Evolutionary conservation across 306 rosid genomes (phyloP).

Genomic region (Citrullus mucosospermus): DNA sequence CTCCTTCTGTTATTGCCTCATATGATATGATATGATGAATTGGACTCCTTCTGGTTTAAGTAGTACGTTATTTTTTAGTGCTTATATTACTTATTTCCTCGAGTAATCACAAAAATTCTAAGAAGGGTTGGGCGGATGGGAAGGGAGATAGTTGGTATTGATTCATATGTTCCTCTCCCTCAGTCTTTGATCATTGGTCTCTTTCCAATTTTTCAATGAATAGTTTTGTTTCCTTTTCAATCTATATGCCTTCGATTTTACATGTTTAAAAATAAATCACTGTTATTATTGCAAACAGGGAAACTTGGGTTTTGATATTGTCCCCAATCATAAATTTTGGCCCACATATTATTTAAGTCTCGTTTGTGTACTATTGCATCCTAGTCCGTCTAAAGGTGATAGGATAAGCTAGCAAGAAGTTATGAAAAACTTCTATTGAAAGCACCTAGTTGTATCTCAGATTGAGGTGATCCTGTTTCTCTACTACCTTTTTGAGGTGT

Average conservation of each 20-base stretch:
- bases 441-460: background rate
- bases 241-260: background rate
- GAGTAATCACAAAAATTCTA: background rate
- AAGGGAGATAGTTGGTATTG: background rate
- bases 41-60: background rate
- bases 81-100: background rate
- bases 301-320: background rate
- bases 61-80: background rate
- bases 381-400: background rate
- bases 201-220: too few species aligned
- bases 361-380: background rate
- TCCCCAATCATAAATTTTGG: background rate
- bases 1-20: background rate
- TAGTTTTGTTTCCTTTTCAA: too few species aligned
- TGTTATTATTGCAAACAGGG: background rate
- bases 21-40: background rate
- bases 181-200: too few species aligned
- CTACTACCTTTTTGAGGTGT: background rate
- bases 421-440: background rate
- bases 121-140: background rate
- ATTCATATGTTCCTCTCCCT: too few species aligned
- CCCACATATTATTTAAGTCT: background rate
- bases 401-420: background rate
- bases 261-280: background rate
- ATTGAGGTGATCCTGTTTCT: background rate